Conservation (phyloP, 176 grass and related monocot species). For the Zea mays region Zm-B73-REFERENCE-NAM-5.0 NC_050097.1:21479001-21479500, state of each 20-base stretch:
- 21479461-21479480: not conserved
- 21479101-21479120: no score
- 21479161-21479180: no score
- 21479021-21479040: not conserved
- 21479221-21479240: no score
- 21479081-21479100: no score
- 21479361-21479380: not conserved
- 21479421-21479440: conserved; percentile 21
- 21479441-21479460: not conserved
- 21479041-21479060: not conserved
- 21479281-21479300: not conserved
- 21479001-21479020: conserved; percentile 17
- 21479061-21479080: no score
- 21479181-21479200: no score
- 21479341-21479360: not conserved
- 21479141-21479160: not conserved
- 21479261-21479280: not conserved
- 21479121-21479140: no score
- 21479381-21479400: not conserved
- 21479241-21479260: no score
- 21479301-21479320: not conserved
- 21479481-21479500: not conserved
- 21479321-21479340: not conserved
- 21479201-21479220: no score
- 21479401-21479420: conserved; percentile 14